phyloP scores from a whole-genome alignment of 257 asterid genomes.

The Scutellaria barbata region DNA sequence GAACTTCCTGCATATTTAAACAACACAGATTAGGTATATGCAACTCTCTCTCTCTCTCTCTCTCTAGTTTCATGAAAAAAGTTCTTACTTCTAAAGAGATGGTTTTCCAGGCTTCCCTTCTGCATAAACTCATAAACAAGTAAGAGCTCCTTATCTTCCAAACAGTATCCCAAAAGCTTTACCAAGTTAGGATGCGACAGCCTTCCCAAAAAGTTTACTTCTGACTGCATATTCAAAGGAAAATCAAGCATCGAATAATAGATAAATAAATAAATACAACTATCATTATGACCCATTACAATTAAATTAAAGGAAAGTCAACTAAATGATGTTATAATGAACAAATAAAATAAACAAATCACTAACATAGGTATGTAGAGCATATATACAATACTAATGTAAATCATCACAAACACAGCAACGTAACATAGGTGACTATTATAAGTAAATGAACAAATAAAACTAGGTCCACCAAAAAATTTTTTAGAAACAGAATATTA shows the following conservation, averaged over 20 bases:
- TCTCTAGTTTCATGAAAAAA: background rate
- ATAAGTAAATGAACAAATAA: conserved; percentile 2
- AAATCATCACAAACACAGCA: background rate
- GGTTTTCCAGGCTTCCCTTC: conserved; percentile 68
- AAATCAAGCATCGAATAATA: background rate
- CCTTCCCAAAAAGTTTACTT: conserved; percentile 62
- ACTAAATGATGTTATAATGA: background rate
- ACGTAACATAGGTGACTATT: background rate
- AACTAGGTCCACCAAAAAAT: background rate
- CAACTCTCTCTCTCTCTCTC: background rate
- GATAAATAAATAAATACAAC: background rate
- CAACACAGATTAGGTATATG: conserved; percentile 22
- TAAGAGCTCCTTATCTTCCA: conserved; percentile 58
- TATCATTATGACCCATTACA: background rate
- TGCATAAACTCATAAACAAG: conserved; percentile 65
- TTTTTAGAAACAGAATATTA: background rate
- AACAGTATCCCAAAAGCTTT: conserved; percentile 66
- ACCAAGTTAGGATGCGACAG: conserved; percentile 66
- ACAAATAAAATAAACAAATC: background rate
- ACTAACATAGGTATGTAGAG: background rate
- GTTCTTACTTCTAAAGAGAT: conserved; percentile 61
- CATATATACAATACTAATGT: background rate
- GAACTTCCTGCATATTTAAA: conserved; percentile 43
- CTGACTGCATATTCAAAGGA: conserved; percentile 52
- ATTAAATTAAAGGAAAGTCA: background rate